Evolutionary conservation across 129 eudicot species (phyloP), one percentile per base, ranked within the genome.

Genomic region (Chrysanthemum lavandulifolium): DNA sequence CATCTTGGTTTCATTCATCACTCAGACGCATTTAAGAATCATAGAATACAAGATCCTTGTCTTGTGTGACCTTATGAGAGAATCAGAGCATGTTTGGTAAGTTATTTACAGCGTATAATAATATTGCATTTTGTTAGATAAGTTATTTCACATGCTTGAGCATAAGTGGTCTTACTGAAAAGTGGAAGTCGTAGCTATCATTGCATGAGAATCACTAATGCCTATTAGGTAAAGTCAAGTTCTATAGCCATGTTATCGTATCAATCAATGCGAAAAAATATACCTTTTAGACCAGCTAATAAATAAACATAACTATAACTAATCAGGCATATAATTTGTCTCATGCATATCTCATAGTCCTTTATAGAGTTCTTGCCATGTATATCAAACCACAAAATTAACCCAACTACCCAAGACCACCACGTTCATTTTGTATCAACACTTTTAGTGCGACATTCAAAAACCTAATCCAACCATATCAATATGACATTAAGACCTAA

Each of bases 211-310:
- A 27, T 60, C 15, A 48, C 25, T 10, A 21, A 58, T 13, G 47
- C 65, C 23, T 59, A 5, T 59, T 59, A 59, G 65, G 27, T 23
- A 18, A 23, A 12, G 40, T 59, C 27, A 60, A 10, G 12, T 4
- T 31, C 33, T 50, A 31, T 62, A 53, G 54, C 54, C 72, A 65
- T 18, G 45, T 21, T 21, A 55, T 67, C 60, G 60, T 61, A 67
- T 23, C 45, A 14, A 45, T 56, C 21, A 45, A 56, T 47, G 45
- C 12, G 0, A 7, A n/a, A 57, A 66, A 0, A 6, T 5, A 2
- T 6, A 48, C 3, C 18, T 63, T 16, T 56, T 15, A 15, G 47
- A 15, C 45, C 15, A 27, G 43, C 33, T 76, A 6, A 68, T 40
- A 45, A 45, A 14, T 29, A 31, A 65, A 62, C 3, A 12, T 64